These are phyloP conservation scores for Sextonia rubra DNA, from an alignment of 164 flowering plant genomes.

Conservation along the genomic window DNA sequence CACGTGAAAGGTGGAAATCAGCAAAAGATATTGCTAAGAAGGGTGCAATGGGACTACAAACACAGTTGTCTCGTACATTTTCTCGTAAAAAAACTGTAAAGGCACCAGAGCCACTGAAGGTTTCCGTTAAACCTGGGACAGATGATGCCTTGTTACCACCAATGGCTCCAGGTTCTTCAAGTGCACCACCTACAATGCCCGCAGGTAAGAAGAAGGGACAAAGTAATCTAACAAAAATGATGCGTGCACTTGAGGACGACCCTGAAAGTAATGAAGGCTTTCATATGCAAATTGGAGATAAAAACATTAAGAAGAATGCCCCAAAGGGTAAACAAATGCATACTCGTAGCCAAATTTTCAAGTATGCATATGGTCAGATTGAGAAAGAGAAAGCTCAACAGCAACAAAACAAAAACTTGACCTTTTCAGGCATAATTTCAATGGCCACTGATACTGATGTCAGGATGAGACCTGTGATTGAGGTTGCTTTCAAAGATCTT, in stretches of 20 bases:
- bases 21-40: conserved; percentile 82
- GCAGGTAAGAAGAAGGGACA: conserved; percentile 60
- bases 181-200: conserved; percentile 26
- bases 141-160: conserved; percentile 48
- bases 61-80: conserved; percentile 82
- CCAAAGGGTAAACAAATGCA: conserved; percentile 73
- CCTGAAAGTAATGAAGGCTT: conserved; percentile 67
- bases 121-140: conserved; percentile 38
- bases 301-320: conserved; percentile 48
- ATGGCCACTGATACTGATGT: conserved; percentile 79
- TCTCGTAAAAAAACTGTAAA: conserved; percentile 55
- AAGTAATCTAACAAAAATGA: conserved; percentile 60
- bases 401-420: conserved; percentile 63
- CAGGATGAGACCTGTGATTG: conserved; percentile 70
- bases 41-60: conserved; percentile 61
- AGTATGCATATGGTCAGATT: conserved; percentile 93
- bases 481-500: conserved; percentile 90
- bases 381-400: conserved; percentile 96
- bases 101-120: conserved; percentile 31
- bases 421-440: conserved; percentile 82
- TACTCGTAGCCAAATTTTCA: conserved; percentile 88
- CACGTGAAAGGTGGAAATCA: conserved; percentile 89
- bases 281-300: conserved; percentile 70
- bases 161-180: conserved; percentile 19
- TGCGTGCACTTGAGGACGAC: conserved; percentile 58